Conservation (phyloP, 768 basidiomycete genomes). For the Leucocoprinus leucothites region DNA sequence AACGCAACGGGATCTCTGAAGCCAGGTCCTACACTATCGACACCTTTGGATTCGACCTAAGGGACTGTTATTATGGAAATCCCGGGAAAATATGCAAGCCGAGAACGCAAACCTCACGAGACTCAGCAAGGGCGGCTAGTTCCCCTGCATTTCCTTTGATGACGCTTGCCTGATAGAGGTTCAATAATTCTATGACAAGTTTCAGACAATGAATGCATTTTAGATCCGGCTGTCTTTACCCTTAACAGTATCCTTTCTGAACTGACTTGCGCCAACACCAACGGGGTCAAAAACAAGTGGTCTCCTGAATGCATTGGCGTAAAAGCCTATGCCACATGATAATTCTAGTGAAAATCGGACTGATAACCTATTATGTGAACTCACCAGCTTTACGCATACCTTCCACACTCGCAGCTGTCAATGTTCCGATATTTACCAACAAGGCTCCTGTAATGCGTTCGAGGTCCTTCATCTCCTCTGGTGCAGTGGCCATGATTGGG, state of each 20-base stretch:
- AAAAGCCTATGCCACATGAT: conserved; percentile 30
- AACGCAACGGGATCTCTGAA: conserved; percentile 74
- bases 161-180: conserved; percentile 80
- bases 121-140: conserved; percentile 75
- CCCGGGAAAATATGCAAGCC: not conserved
- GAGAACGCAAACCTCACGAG: conserved; percentile 53
- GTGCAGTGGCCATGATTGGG: conserved; percentile 91
- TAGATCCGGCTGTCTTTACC: conserved; percentile 32
- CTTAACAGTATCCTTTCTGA: conserved; percentile 58
- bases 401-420: conserved; percentile 52
- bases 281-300: conserved; percentile 91
- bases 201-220: not conserved
- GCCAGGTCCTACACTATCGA: conserved; percentile 78
- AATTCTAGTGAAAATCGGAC: not conserved
- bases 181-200: conserved; percentile 53
- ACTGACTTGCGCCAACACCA: conserved; percentile 79
- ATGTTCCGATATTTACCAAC: conserved; percentile 86
- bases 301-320: conserved; percentile 66
- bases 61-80: not conserved
- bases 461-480: conserved; percentile 81
- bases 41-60: conserved; percentile 75
- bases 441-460: conserved; percentile 61
- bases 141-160: conserved; percentile 96
- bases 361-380: not conserved
- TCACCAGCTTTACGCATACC: conserved; percentile 76